Evolutionary conservation across 441 rosid genomes (phyloP), one percentile per base, ranked within the genome.

Genomic region (Biscutella auriculata): DNA sequence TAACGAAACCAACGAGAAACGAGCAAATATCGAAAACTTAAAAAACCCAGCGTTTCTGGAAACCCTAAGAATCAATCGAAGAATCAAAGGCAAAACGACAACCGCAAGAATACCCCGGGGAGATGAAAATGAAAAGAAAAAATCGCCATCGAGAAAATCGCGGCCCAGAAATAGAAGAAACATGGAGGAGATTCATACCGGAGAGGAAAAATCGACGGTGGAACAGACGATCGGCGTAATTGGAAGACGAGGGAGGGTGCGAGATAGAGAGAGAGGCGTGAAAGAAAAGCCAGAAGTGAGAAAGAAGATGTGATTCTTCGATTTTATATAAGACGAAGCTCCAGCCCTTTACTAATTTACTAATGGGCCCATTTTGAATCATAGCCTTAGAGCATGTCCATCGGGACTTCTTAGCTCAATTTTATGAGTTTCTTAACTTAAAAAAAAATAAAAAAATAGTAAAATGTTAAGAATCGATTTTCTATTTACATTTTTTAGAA

Each of bases 231-330:
- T 28, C 63, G 58, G 49, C 68, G 63, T 1, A 33, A 41, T 58
- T 56, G 49, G 67, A 48, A 48, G 39, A 53, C 34, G 72, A 62
- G 55, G 23, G 2, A 19, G 23, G 27, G 47, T 41, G 60, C 15
- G 47, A 7, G 30, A 34, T 9, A 5, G n/a, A 34, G 52, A 42
- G 66, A 53, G 43, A 62, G 49, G 73, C 68, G 73, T 63, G 56
- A 43, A 63, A 15, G 65, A 30, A 1, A 62, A 63, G 69, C 68
- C 65, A 69, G 36, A 27, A 47, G 2, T 53, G 19, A 12, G 55
- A 7, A 41, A 26, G 37, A 25, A 23, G 14, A 14, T 7, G 3
- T 28, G 41, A 34, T 43, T 19, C 5, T 30, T 37, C 9, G 15
- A 56, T 27, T 12, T 40, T 67, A 32, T 67, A 67, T 60, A 53